A percentile compares a stretch with the other conserved stretches of the same genome.
These are phyloP conservation scores for Amanita pseudoporphyria DNA, from an alignment of 768 basidiomycete genomes.

Conservation along the genomic window DNA sequence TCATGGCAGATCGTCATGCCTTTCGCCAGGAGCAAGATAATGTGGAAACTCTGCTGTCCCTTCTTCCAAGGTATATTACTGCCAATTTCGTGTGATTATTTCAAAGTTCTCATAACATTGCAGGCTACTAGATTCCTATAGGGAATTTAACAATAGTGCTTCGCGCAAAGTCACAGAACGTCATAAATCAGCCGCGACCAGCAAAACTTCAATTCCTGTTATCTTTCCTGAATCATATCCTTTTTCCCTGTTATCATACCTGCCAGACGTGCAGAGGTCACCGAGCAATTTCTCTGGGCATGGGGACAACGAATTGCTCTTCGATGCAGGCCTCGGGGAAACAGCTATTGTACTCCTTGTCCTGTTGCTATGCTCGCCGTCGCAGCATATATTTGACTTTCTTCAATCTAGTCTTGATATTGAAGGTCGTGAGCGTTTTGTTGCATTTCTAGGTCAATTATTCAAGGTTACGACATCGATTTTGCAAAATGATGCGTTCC, in stretches of 20 bases:
- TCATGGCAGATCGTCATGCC: conserved; percentile 49
- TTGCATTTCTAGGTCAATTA: conserved; percentile 59
- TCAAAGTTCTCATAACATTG: neutral
- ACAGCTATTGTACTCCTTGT: conserved; percentile 78
- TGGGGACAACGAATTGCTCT: conserved; percentile 37
- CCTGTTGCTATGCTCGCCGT: conserved; percentile 71
- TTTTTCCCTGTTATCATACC: conserved; percentile 66
- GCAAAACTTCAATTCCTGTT: conserved; percentile 53
- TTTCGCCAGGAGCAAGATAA: conserved; percentile 85
- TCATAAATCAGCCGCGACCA: conserved; percentile 47
- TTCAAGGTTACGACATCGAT: conserved; percentile 79
- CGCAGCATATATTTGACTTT: conserved; percentile 67
- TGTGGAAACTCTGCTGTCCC: conserved; percentile 72
- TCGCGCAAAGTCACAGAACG: conserved; percentile 65
- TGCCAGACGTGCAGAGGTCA: conserved; percentile 42
- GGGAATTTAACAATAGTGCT: conserved; percentile 64
- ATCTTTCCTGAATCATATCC: conserved; percentile 95
- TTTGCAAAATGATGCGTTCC: conserved; percentile 81
- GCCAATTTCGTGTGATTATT: neutral
- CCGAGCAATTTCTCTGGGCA: conserved; percentile 21
- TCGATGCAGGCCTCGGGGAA: conserved; percentile 78
- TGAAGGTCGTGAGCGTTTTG: conserved; percentile 77
- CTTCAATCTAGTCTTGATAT: conserved; percentile 78
- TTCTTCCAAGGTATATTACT: conserved; percentile 68
- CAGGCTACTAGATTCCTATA: conserved; percentile 82